Base-by-base conservation (phyloP, 1,139 yeast genomes). In the Magnusiomyces suaveolens region DNA sequence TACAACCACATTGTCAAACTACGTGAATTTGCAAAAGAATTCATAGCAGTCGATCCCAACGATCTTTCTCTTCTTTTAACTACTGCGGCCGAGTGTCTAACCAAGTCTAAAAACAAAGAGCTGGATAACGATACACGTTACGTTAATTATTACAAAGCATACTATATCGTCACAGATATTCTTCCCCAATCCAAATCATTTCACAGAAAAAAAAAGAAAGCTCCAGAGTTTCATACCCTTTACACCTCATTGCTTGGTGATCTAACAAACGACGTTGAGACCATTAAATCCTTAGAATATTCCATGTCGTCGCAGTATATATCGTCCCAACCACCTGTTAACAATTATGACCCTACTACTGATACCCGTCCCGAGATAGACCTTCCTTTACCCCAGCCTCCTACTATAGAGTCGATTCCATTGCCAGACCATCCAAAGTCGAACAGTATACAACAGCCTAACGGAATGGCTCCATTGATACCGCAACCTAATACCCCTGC, bases 401-500 rank as follows among this genome's bases (percentile, higher is more conserved):
- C 6, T 29, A 12, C 10, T 29, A 6, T 12, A 12, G 33, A 6
- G 6, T 12, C 33, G 12, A 29, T 29, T 29, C 33, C 33, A 29
- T 29, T 29, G 12, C 33, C 6, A 29, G 10, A 6, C 6, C 33
- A 6, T 29, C 10, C 10, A 6, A 12, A 29, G 6, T 29, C 12
- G 33, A 29, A 29, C 12, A 29, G 18, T 3, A 24, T 25, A 8
- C 48, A 36, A 14, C 48, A 46, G 29, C 48, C 48, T 4, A 29
- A 26, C 6, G n/a, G 16, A n/a, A 21, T 24, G 6, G 48, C 48
- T 18, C 48, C 48, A 2, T 10, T 21, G 21, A 16, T 38, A 2
- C 48, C 48, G 20, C 48, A 46, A 24, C 48, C 48, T 20, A n/a
- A 16, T 18, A 46, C 14, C 12, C 48, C 36, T 6, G 48, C 48